Conservation (phyloP, 352 stramenopile species). For the Pythium vanterpoolii region DNA sequence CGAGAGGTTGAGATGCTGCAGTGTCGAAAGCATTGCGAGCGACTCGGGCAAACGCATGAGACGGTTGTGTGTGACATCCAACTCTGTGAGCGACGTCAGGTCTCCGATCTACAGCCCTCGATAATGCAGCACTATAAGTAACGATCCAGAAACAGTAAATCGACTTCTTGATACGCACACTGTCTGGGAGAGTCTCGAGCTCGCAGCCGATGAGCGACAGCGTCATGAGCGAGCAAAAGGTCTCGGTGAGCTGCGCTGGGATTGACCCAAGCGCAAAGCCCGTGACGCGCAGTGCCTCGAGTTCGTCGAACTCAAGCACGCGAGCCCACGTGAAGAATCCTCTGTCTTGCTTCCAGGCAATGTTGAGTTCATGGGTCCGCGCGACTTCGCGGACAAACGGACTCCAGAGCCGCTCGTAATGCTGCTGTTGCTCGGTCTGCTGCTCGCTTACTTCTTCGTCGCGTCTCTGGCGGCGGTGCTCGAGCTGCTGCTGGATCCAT, state of each 20-base stretch:
- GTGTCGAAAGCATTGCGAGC: conserved; percentile 31
- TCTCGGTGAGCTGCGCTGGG: conserved; percentile 24
- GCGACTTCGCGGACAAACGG: conserved; percentile 37
- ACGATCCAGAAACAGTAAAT: too few relatives aligned
- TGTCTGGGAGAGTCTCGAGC: conserved; percentile 46
- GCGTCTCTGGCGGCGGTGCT: conserved; percentile 38
- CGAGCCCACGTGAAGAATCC: conserved; percentile 53
- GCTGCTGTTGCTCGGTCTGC: conserved; percentile 26
- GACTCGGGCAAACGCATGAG: conserved; percentile 43
- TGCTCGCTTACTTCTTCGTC: conserved; percentile 32
- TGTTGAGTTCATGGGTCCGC: conserved; percentile 53
- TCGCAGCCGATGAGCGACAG: conserved; percentile 50
- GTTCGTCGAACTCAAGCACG: conserved; percentile 36
- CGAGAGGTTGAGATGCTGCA: conserved; percentile 46
- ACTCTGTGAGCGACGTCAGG: conserved; percentile 31
- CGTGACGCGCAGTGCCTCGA: conserved; percentile 54
- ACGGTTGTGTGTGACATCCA: conserved; percentile 67
- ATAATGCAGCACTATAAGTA: too few relatives aligned
- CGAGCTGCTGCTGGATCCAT: conserved; percentile 47
- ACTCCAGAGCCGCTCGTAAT: conserved; percentile 43
- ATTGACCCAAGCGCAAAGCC: conserved; percentile 37
- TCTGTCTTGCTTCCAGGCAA: conserved; percentile 57
- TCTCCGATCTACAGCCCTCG: conserved; percentile 35
- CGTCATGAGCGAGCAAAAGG: conserved; percentile 35
- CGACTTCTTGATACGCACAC: conserved; percentile 22